Percentiles rank a stretch among this genome's conserved stretches.
These are phyloP conservation scores for Sporopachydermia quercuum DNA, from an alignment of 805 yeast genomes.

Conservation along the genomic window DNA sequence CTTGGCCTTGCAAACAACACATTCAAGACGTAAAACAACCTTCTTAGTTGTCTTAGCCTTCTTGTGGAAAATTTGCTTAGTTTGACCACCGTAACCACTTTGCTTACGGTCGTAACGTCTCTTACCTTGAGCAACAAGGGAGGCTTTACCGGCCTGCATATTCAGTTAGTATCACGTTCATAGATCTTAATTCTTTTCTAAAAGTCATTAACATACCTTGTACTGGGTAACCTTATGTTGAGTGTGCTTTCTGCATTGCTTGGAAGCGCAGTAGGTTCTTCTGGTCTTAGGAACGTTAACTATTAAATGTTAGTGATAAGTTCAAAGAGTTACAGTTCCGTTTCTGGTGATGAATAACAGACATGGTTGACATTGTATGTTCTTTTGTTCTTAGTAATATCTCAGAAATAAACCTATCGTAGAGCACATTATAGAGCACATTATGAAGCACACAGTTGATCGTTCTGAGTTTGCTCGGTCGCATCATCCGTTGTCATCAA, in stretches of 20 bases:
- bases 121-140: conserved; percentile 99
- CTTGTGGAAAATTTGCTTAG: conserved; percentile 99
- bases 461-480: no score
- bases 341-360: no score
- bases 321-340: no score
- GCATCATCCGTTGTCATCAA: no score
- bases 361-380: no score
- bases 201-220: conserved; percentile 30
- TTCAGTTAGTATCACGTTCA: conserved; percentile 3
- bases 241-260: conserved; percentile 97
- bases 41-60: conserved; percentile 99
- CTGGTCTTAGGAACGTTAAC: conserved; percentile 99
- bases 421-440: no score
- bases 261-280: conserved; percentile 99
- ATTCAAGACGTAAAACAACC: conserved; percentile 98
- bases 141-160: conserved; percentile 88
- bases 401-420: no score
- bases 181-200: neutral
- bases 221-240: conserved; percentile 99
- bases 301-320: conserved; percentile 20
- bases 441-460: no score
- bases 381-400: no score
- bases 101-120: conserved; percentile 99
- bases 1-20: conserved; percentile 97
- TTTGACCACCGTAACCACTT: conserved; percentile 99